Base-by-base conservation (phyloP, 2,329 filamentous ascomycete genomes). In the Rutstroemia sp. region DNA sequence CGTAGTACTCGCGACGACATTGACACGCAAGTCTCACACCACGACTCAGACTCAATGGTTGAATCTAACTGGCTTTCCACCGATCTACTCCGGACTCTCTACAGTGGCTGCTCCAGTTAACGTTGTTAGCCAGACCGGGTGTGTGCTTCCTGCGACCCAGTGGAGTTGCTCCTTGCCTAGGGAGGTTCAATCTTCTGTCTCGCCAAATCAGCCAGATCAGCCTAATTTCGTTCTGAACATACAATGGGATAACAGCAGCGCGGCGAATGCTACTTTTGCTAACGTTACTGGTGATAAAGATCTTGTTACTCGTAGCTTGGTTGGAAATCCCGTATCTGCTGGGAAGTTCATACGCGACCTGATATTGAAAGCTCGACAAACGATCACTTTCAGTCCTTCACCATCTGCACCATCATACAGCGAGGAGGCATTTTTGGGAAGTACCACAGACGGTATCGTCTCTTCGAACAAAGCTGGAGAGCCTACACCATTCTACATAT, bases 141-240 rank as follows among this genome's bases (percentile, higher is more conserved):
- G 92, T 63, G 83, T 92, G 4, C 75, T 78, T 7, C 87, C 87
- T 0, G 76, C 82, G 3, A 88, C 87, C 0, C 71, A 94, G 54
- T 97, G 92, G 92, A 95, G 87, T 68, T 97, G 92, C 69, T 80
- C 85, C 10, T 72, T 95, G 16, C 90, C 92, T 2, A 90, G 90
- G 68, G 89, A 91, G 63, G 73, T 89, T 58, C 88, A 92, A 45
- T 72, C 78, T 3, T 77, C 78, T 1, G 81, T 86, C 45, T 73
- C 76, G 1, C 84, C 84, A 0, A 88, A 84, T 65, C 75, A 78
- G 38, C 74, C 84, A 0, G 79, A 86, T 60, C 82, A 89, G 65
- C 91, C 92, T 0, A 88, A 86, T 51, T 89, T 96, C 66, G 79
- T 88, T 49, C 76, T 96, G 60, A 81, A 94, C 63, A 92, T 96